A percentile compares a stretch with the other conserved stretches of the same genome.
These are phyloP conservation scores for Clonostachys rosea DNA, from an alignment of 2,329 filamentous ascomycete genomes.

Conservation along the genomic window DNA sequence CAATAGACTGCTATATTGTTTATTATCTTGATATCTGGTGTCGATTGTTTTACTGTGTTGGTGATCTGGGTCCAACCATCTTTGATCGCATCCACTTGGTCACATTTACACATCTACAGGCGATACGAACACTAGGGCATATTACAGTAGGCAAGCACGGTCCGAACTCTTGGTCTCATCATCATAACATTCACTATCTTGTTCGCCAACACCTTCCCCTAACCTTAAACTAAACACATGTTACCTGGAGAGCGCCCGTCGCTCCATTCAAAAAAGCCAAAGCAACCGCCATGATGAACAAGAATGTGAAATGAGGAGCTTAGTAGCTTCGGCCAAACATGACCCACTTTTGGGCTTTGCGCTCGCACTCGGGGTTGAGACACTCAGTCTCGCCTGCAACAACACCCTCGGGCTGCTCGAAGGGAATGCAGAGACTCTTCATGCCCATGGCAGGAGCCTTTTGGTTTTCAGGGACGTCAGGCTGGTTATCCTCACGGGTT, in stretches of 20 bases:
- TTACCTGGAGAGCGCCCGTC: slow-evolving; percentile 1
- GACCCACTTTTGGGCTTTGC: slow-evolving; percentile 77
- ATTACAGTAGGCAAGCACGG: slow-evolving; percentile 12
- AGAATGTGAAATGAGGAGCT: neutral
- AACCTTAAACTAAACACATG: neutral
- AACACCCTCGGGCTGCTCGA: slow-evolving; percentile 80
- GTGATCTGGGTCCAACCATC: slow-evolving; percentile 56
- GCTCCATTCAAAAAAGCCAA: slow-evolving; percentile 6
- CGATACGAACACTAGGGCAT: slow-evolving; percentile 17
- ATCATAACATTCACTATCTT: no score
- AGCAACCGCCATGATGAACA: no score
- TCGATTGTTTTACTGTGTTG: slow-evolving; percentile 90
- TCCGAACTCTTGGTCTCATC: no score
- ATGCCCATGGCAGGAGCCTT: slow-evolving; percentile 56
- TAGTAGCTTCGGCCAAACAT: slow-evolving; percentile 82
- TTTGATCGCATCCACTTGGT: neutral
- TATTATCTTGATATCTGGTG: slow-evolving; percentile 54
- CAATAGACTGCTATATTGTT: slow-evolving; percentile 6
- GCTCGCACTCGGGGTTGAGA: slow-evolving; percentile 79
- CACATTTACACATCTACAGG: neutral
- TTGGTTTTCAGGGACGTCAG: slow-evolving; percentile 45
- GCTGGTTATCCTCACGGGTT: slow-evolving; percentile 64
- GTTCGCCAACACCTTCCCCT: no score
- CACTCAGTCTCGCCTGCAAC: slow-evolving; percentile 83
- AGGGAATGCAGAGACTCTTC: slow-evolving; percentile 70